These are phyloP conservation scores for Suillus discolor DNA, from an alignment of 768 basidiomycete species.

Conservation along the genomic window DNA sequence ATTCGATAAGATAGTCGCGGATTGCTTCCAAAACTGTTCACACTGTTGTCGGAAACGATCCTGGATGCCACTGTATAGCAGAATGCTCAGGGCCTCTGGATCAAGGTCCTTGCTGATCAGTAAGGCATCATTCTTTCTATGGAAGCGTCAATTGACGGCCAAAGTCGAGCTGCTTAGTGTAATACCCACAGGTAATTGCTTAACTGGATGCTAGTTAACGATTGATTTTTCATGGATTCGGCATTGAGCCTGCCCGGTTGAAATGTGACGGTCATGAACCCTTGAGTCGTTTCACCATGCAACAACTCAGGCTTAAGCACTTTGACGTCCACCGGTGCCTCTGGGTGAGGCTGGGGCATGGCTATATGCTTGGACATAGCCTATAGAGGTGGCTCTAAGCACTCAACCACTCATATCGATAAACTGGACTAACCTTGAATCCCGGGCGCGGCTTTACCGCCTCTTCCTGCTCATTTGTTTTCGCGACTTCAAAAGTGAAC, in stretches of 20 bases:
- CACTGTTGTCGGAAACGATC: slow-evolving; percentile 27
- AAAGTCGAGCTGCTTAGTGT: neutral
- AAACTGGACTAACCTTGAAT: slow-evolving; percentile 40
- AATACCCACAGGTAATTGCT: slow-evolving; percentile 21
- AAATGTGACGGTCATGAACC: slow-evolving; percentile 37
- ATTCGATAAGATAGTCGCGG: neutral
- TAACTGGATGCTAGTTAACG: slow-evolving; percentile 16
- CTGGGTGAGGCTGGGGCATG: slow-evolving; percentile 11
- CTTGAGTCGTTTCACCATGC: slow-evolving; percentile 43
- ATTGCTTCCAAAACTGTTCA: slow-evolving; percentile 22
- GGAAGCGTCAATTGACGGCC: neutral
- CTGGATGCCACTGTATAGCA: slow-evolving; percentile 31
- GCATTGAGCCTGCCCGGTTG: slow-evolving; percentile 11
- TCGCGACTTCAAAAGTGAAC: slow-evolving; percentile 55
- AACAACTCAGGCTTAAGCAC: slow-evolving; percentile 33
- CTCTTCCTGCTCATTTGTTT: slow-evolving; percentile 61
- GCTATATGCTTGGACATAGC: slow-evolving; percentile 17
- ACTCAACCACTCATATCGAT: neutral
- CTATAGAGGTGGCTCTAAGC: slow-evolving; percentile 10
- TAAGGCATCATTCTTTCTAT: slow-evolving; percentile 27
- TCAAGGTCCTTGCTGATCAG: slow-evolving; percentile 24
- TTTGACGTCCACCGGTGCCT: slow-evolving; percentile 12
- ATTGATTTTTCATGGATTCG: slow-evolving; percentile 2
- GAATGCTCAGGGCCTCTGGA: slow-evolving; percentile 26
- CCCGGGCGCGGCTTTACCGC: slow-evolving; percentile 44